Evolutionary conservation across 768 basidiomycete genomes (phyloP).

Genomic region (Amanita pallidorosea): DNA sequence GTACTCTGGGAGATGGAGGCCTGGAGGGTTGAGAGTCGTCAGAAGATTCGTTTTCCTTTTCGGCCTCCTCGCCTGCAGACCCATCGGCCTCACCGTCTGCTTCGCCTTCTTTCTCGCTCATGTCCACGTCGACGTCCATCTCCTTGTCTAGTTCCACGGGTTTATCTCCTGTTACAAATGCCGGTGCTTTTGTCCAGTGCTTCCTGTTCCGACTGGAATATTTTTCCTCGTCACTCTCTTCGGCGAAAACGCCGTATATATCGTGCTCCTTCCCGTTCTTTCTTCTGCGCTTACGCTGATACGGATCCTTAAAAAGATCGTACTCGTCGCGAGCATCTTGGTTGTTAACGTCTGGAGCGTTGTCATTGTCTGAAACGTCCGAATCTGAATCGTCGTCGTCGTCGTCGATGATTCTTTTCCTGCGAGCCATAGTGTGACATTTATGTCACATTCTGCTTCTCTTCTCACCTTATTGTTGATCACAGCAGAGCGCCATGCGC

Average conservation of each 20-base stretch:
- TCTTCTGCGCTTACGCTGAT: slow-evolving; percentile 57
- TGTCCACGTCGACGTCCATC: slow-evolving; percentile 20
- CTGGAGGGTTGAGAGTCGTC: slow-evolving; percentile 41
- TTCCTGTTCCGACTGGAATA: slow-evolving; percentile 27
- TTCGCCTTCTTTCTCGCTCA: slow-evolving; percentile 23
- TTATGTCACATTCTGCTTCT: neutral
- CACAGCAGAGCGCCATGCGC: too few species aligned
- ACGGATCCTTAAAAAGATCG: slow-evolving; percentile 67
- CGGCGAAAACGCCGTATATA: slow-evolving; percentile 67
- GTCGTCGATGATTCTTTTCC: slow-evolving; percentile 71
- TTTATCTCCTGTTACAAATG: slow-evolving; percentile 56
- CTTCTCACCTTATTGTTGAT: too few species aligned
- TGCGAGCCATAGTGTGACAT: slow-evolving; percentile 45
- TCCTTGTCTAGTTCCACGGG: slow-evolving; percentile 33
- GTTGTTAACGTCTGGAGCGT: slow-evolving; percentile 33
- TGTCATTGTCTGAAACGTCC: slow-evolving; percentile 44
- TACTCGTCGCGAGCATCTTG: slow-evolving; percentile 65
- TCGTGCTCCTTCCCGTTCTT: slow-evolving; percentile 62
- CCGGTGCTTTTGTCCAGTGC: slow-evolving; percentile 70
- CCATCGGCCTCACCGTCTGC: slow-evolving; percentile 25
- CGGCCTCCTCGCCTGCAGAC: slow-evolving; percentile 26
- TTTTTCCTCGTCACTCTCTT: slow-evolving; percentile 59
- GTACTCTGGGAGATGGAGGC: slow-evolving; percentile 45
- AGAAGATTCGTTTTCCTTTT: slow-evolving; percentile 26
- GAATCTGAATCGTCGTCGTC: slow-evolving; percentile 66